Percentiles rank a stretch among this genome's conserved stretches.
phyloP scores from a whole-genome alignment of 176 grass and related monocot genomes.

The Oryza rufipogon region DNA sequence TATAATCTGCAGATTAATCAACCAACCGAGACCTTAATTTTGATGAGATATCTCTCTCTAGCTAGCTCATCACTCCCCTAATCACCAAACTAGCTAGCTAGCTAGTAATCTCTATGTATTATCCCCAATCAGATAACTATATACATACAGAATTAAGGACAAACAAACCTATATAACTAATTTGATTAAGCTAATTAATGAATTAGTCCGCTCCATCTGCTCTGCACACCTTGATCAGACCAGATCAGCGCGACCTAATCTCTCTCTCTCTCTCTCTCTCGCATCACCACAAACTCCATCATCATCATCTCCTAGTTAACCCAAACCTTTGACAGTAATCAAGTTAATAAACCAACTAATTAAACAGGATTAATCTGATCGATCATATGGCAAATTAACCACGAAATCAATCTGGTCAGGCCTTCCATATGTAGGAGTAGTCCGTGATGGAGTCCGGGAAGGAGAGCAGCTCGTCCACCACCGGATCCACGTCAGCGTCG shows the following conservation, averaged over 20 bases:
- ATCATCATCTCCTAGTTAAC: background rate
- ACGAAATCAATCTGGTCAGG: background rate
- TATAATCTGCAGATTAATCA: background rate
- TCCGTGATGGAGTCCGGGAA: slow-evolving; percentile 39
- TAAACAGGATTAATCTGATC: background rate
- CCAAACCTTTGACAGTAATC: background rate
- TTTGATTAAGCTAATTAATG: too few species aligned
- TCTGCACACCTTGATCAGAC: slow-evolving; percentile 4
- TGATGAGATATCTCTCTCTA: background rate
- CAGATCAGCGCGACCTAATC: background rate
- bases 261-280: background rate
- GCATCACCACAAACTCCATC: background rate
- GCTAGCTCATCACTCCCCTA: background rate
- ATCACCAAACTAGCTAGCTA: background rate
- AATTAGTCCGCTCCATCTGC: background rate
- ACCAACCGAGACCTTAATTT: background rate
- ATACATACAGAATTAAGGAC: background rate
- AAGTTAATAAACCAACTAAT: slow-evolving; percentile 39
- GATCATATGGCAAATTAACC: too few species aligned
- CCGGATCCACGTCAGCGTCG: background rate
- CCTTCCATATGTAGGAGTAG: slow-evolving; percentile 53
- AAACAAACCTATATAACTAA: too few species aligned
- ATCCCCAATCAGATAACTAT: background rate
- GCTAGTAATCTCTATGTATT: background rate
- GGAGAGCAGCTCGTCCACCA: slow-evolving; percentile 43